phyloP scores from a whole-genome alignment of 1,284 basidiomycete genomes.

The Microbotryum lychnidis-dioicae region DNA sequence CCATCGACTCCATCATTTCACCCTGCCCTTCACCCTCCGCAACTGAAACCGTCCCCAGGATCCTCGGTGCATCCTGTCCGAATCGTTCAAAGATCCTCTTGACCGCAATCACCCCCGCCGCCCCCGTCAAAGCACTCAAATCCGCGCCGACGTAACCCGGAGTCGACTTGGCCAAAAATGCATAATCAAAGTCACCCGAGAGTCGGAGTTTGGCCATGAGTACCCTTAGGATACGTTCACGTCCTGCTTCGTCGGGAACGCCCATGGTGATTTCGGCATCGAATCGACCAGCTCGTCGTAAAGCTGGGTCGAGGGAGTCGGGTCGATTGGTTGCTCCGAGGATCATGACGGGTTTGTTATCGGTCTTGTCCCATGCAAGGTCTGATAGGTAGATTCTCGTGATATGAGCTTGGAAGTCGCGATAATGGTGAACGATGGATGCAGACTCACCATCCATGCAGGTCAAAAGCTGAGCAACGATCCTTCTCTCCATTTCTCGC shows the following conservation, averaged over 20 bases:
- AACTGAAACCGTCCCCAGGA: slow-evolving; percentile 4
- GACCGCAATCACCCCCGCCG: slow-evolving; percentile 90
- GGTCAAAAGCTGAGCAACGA: slow-evolving; percentile 92
- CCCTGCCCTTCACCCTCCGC: slow-evolving; percentile 3
- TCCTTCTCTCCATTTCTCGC: slow-evolving; percentile 93
- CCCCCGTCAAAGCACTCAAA: slow-evolving; percentile 78
- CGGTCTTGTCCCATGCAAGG: slow-evolving; percentile 82
- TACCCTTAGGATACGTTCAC: slow-evolving; percentile 78
- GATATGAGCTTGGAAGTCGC: not conserved
- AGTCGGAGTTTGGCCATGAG: slow-evolving; percentile 65
- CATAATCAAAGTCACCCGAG: slow-evolving; percentile 73
- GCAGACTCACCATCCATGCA: slow-evolving; percentile 80
- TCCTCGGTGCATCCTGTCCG: slow-evolving; percentile 42
- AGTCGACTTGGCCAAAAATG: slow-evolving; percentile 76
- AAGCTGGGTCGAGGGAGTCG: slow-evolving; percentile 85
- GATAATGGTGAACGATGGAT: not conserved
- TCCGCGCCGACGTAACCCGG: slow-evolving; percentile 98
- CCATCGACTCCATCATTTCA: slow-evolving; percentile 26
- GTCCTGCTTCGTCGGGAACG: slow-evolving; percentile 81
- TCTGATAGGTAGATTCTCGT: slow-evolving; percentile 45
- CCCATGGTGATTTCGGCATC: slow-evolving; percentile 98
- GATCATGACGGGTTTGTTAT: slow-evolving; percentile 82
- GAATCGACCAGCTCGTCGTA: slow-evolving; percentile 86
- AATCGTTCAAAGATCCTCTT: slow-evolving; percentile 89
- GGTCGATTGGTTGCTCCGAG: slow-evolving; percentile 95